Evolutionary conservation across 2,329 filamentous ascomycete genomes (phyloP).

Genomic region (Colletotrichum sp.): DNA sequence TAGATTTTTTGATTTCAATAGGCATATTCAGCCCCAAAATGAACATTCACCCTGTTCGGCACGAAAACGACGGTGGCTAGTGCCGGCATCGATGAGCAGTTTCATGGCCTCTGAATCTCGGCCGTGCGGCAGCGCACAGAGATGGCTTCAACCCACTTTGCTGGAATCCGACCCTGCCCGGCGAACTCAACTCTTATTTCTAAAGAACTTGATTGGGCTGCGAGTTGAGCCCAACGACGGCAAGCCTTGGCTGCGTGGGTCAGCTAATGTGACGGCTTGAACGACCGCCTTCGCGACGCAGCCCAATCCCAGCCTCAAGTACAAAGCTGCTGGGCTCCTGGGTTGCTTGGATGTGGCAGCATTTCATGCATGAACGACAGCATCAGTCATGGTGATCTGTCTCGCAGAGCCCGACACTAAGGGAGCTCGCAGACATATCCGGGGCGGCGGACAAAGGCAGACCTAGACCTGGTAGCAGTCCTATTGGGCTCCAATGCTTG

Average conservation of each 20-base stretch:
- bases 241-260: neutral
- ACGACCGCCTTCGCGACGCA: neutral
- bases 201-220: neutral
- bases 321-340: neutral
- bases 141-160: neutral
- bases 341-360: neutral
- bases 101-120: neutral
- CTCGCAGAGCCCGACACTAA: neutral
- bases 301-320: neutral
- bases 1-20: neutral
- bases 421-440: neutral
- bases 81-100: neutral
- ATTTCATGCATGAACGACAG: neutral
- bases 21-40: neutral
- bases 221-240: neutral
- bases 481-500: neutral
- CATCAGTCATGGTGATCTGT: neutral
- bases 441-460: neutral
- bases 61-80: neutral
- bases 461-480: neutral
- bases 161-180: neutral
- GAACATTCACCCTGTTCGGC: neutral
- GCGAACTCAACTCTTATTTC: neutral
- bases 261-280: neutral
- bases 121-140: conserved; percentile 18